Evolutionary conservation across 495 filamentous ascomycete genomes (phyloP).

Genomic region (Rhypophila decipiens): DNA sequence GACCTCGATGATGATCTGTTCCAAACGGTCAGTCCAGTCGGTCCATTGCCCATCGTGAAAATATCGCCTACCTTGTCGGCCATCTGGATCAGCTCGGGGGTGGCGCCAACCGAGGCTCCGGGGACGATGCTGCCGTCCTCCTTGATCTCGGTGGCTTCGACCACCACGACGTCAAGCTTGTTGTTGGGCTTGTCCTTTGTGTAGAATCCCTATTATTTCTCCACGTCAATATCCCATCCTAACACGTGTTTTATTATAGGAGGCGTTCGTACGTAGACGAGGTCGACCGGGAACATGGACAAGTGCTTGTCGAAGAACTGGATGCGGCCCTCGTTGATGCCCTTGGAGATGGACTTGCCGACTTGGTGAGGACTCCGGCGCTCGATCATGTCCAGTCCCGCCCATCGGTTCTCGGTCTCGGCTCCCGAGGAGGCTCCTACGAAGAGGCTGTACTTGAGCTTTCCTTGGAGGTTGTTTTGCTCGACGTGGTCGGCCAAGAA

Average conservation of each 20-base stretch:
- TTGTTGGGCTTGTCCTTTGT: conserved; percentile 68
- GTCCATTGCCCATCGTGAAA: not conserved
- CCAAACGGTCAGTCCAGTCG: conserved; percentile 6
- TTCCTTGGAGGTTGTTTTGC: conserved; percentile 76
- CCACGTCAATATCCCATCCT: not conserved
- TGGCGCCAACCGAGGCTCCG: conserved; percentile 80
- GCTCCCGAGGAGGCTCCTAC: conserved; percentile 85
- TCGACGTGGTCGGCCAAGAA: conserved; percentile 86
- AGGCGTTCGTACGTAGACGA: conserved; percentile 51
- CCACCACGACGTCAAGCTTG: conserved; percentile 74
- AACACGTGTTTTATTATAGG: not conserved
- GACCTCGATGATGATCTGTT: conserved; percentile 79
- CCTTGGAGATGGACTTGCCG: conserved; percentile 84
- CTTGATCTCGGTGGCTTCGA: conserved; percentile 87
- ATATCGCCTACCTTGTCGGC: conserved; percentile 60
- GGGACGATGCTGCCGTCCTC: conserved; percentile 88
- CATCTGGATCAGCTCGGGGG: conserved; percentile 81
- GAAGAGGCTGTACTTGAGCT: conserved; percentile 79
- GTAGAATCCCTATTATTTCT: conserved; percentile 60
- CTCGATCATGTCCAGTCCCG: conserved; percentile 80
- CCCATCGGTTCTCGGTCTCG: conserved; percentile 91
- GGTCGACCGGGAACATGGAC: conserved; percentile 85
- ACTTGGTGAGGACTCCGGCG: conserved; percentile 82
- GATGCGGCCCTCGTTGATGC: conserved; percentile 83
- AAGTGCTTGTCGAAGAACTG: conserved; percentile 93